Evolutionary conservation across 345 rosid species (phyloP).

Genomic region (Corymbia maculata): DNA sequence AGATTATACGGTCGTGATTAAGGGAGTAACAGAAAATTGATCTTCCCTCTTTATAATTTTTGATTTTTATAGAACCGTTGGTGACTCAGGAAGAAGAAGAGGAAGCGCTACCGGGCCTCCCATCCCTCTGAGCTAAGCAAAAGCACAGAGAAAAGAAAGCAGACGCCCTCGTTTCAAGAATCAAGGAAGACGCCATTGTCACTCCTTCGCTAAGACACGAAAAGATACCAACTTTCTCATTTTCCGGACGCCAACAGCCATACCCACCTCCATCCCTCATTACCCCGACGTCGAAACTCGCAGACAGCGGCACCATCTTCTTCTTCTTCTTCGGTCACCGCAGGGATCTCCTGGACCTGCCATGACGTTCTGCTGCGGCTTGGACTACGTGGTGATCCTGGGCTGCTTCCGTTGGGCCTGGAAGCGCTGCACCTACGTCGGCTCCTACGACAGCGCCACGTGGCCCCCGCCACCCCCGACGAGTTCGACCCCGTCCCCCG

Average conservation of each 20-base stretch:
- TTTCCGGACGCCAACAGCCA: not conserved
- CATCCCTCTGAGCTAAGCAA: not conserved
- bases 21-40: not conserved
- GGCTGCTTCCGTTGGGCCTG: constrained; percentile 89
- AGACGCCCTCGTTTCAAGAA: not conserved
- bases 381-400: constrained; percentile 47
- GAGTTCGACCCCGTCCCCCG: constrained; percentile 90
- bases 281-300: not conserved
- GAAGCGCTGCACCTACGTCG: constrained; percentile 86
- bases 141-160: too few relatives aligned
- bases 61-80: not conserved
- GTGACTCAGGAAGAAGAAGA: not conserved
- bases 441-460: constrained; percentile 72
- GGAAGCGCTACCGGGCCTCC: not conserved
- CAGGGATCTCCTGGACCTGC: not conserved
- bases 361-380: constrained; percentile 24
- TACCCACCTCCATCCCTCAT: not conserved
- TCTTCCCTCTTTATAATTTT: not conserved
- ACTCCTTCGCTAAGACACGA: not conserved
- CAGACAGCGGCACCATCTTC: not conserved
- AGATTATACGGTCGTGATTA: not conserved
- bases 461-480: constrained; percentile 64
- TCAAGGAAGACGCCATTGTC: not conserved
- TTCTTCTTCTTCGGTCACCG: not conserved
- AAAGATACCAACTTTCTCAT: not conserved